A percentile compares a stretch with the other conserved stretches of the same genome.
Evolutionary conservation across 1,284 basidiomycete genomes (phyloP).

Genomic region (Ceratobasidium sp.): DNA sequence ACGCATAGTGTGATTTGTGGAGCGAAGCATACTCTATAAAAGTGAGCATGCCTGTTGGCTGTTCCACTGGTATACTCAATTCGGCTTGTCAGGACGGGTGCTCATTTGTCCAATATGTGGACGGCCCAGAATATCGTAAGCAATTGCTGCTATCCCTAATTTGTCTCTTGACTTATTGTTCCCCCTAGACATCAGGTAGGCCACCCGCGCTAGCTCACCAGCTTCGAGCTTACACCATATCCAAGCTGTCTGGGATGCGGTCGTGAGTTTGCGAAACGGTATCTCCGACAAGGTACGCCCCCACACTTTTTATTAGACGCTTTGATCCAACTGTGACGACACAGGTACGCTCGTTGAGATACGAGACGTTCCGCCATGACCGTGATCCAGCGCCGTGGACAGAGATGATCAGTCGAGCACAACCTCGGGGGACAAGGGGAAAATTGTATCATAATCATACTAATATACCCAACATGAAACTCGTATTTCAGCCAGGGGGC

Average conservation of each 20-base stretch:
- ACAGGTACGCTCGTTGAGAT: constrained; percentile 39
- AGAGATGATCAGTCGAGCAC: constrained; percentile 12
- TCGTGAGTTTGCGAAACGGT: constrained; percentile 36
- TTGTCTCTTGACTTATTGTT: not conserved
- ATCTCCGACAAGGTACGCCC: constrained; percentile 32
- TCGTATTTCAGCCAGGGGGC: not conserved
- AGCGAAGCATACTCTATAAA: constrained; percentile 39
- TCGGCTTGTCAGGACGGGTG: constrained; percentile 22
- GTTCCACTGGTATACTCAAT: not conserved
- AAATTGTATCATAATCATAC: constrained; percentile 35
- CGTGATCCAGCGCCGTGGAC: constrained; percentile 11
- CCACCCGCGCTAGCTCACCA: not conserved
- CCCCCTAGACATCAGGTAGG: constrained; percentile 29
- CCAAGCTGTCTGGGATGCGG: constrained; percentile 33
- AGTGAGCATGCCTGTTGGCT: not conserved
- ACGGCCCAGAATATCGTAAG: constrained; percentile 38
- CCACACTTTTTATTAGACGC: too few species aligned
- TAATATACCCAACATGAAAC: constrained; percentile 40
- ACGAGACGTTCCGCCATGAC: constrained; percentile 38
- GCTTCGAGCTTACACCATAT: constrained; percentile 9
- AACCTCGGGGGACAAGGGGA: not conserved
- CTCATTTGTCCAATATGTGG: constrained; percentile 36
- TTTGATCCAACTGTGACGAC: not conserved
- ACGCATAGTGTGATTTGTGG: constrained; percentile 36
- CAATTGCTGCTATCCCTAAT: not conserved